Percentiles rank a stretch among this genome's conserved stretches.
These are phyloP conservation scores for Dictyostelium capitatum DNA, from an alignment of 78 protist genomes.

Conservation along the genomic window DNA sequence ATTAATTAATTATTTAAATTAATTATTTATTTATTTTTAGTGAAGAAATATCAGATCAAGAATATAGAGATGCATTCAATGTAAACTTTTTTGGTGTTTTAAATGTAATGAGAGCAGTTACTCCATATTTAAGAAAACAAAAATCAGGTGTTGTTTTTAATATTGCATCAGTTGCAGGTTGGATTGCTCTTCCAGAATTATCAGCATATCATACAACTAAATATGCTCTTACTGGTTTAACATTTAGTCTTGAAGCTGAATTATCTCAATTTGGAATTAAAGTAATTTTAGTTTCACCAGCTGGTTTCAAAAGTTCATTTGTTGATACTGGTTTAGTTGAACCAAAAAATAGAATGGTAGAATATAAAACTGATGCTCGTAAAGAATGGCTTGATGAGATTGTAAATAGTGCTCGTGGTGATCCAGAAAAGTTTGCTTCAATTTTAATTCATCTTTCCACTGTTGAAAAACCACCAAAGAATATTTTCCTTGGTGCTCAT, in stretches of 20 bases:
- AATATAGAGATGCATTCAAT: constrained; percentile 12
- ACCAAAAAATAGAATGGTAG: not conserved
- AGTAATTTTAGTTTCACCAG: constrained; percentile 15
- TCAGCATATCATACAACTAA: constrained; percentile 22
- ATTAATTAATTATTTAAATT: not conserved
- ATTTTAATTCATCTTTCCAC: constrained; percentile 1
- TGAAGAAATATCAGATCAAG: constrained; percentile 18
- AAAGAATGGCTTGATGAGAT: not conserved
- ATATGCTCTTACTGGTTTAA: constrained; percentile 18
- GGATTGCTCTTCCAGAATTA: not conserved
- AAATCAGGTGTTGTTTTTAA: constrained; percentile 10
- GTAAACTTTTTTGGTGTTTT: constrained; percentile 46
- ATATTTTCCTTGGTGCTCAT: constrained; percentile 38
- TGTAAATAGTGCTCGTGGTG: constrained; percentile 33
- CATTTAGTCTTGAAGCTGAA: not conserved
- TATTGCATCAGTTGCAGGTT: constrained; percentile 26
- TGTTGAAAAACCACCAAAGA: constrained; percentile 1
- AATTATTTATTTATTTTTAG: not conserved
- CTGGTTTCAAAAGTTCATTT: not conserved
- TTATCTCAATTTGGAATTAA: constrained; percentile 23
- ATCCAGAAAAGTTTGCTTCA: constrained; percentile 24
- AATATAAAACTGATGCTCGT: not conserved
- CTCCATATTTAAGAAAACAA: constrained; percentile 14
- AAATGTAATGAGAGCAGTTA: constrained; percentile 1
- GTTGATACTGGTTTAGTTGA: not conserved